Conservation (phyloP, 805 yeast species). For the Kodamaea restingae region DNA sequence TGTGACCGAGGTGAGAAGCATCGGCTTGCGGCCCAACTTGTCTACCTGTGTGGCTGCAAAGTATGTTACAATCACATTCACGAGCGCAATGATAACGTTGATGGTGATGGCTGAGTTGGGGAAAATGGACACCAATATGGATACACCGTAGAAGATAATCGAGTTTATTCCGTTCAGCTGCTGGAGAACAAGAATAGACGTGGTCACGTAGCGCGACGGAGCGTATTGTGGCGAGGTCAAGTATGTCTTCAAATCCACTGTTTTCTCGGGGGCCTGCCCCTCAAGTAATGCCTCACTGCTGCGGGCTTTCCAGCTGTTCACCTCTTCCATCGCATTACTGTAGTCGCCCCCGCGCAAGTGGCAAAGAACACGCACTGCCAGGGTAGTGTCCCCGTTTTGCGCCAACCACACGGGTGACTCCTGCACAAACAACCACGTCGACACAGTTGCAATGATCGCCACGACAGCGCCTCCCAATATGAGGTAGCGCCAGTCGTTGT, state of each 20-base stretch:
- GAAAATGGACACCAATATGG: conserved; percentile 65
- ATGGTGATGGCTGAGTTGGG: conserved; percentile 69
- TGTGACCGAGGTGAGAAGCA: conserved; percentile 60
- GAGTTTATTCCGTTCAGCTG: conserved; percentile 93
- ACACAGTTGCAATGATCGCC: conserved; percentile 46
- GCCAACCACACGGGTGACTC: conserved; percentile 88
- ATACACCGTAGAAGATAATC: conserved; percentile 89
- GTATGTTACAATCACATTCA: conserved; percentile 72
- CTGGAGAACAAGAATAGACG: conserved; percentile 75
- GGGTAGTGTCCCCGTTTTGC: conserved; percentile 39
- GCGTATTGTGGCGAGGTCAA: conserved; percentile 47
- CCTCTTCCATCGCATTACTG: conserved; percentile 31
- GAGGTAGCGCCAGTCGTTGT: conserved; percentile 67
- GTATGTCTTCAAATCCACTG: conserved; percentile 39
- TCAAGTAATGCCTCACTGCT: conserved; percentile 4
- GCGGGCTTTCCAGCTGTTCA: conserved; percentile 29
- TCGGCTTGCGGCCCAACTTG: conserved; percentile 66
- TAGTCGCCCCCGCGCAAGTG: conserved; percentile 39
- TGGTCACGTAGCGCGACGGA: conserved; percentile 60
- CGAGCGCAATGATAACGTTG: conserved; percentile 71
- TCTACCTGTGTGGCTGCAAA: conserved; percentile 76
- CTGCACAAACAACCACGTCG: conserved; percentile 39
- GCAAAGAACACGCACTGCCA: conserved; percentile 38
- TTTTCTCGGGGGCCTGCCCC: conserved; percentile 11
- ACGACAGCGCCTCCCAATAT: conserved; percentile 58